phyloP scores from a whole-genome alignment of 2,329 filamentous ascomycete genomes.

The Penicillium thymicola region DNA sequence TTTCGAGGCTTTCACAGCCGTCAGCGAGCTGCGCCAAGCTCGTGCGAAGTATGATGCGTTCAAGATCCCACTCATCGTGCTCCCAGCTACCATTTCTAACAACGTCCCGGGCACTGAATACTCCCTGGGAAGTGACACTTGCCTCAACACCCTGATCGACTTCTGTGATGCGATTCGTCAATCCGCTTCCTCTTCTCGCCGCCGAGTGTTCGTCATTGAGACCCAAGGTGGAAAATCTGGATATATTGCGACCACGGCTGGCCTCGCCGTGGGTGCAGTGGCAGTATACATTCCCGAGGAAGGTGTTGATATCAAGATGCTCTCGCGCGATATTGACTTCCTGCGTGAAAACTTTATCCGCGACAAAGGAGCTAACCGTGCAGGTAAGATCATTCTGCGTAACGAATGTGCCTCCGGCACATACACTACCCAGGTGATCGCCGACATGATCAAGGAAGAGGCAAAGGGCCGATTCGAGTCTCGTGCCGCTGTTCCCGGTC shows the following conservation, averaged over 20 bases:
- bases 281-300: conserved; percentile 97
- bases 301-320: conserved; percentile 89
- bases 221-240: conserved; percentile 94
- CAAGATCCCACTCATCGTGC: conserved; percentile 84
- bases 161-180: conserved; percentile 99
- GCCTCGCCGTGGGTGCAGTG: conserved; percentile 83
- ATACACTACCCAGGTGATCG: conserved; percentile 89
- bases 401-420: conserved; percentile 91
- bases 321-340: conserved; percentile 84
- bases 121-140: conserved; percentile 93
- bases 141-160: conserved; percentile 86
- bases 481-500: conserved; percentile 84
- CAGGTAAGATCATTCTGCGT: conserved; percentile 90
- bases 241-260: conserved; percentile 87
- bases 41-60: conserved; percentile 75
- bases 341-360: conserved; percentile 79
- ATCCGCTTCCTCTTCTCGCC: conserved; percentile 87
- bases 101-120: conserved; percentile 98
- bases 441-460: conserved; percentile 92
- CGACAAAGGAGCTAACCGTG: conserved; percentile 83
- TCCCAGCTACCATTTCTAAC: conserved; percentile 97
- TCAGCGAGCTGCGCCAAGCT: conserved; percentile 81
- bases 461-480: conserved; percentile 89
- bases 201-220: conserved; percentile 95
- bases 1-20: conserved; percentile 92